Evolutionary conservation across 192 early-diverging fungal genomes (phyloP).

Genomic region (Podochytrium sp.): DNA sequence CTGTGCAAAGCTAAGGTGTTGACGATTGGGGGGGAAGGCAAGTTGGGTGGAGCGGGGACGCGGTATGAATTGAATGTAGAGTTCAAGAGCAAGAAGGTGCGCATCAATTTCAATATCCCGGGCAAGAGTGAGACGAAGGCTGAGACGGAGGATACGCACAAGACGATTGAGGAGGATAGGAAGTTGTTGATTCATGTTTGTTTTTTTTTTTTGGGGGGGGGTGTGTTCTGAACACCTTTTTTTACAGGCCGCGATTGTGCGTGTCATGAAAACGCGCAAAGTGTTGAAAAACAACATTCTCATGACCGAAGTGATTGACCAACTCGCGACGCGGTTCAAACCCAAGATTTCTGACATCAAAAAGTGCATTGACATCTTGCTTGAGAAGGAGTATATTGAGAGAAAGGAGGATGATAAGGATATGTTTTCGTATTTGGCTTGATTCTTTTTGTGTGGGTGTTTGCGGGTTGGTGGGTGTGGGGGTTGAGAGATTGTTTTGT

Average conservation of each 20-base stretch:
- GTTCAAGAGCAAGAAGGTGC: slow-evolving; percentile 79
- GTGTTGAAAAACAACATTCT: slow-evolving; percentile 81
- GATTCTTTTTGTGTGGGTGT: background rate
- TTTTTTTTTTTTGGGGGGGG: slow-evolving; percentile 7
- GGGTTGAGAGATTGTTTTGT: background rate
- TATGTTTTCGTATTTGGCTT: slow-evolving; percentile 68
- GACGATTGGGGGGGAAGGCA: slow-evolving; percentile 46
- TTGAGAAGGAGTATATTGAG: slow-evolving; percentile 94
- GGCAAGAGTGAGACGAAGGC: slow-evolving; percentile 89
- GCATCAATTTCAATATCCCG: slow-evolving; percentile 84
- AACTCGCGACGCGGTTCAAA: slow-evolving; percentile 86
- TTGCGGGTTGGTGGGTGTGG: background rate
- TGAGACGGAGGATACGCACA: slow-evolving; percentile 91
- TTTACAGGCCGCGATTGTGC: slow-evolving; percentile 90
- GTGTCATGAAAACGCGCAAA: slow-evolving; percentile 99
- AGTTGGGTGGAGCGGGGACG: slow-evolving; percentile 46
- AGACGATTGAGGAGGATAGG: slow-evolving; percentile 89
- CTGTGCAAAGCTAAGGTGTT: slow-evolving; percentile 88
- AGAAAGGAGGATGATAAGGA: slow-evolving; percentile 81
- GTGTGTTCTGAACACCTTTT: background rate
- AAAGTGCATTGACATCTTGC: slow-evolving; percentile 90
- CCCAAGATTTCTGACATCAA: slow-evolving; percentile 91
- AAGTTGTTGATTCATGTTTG: slow-evolving; percentile 88
- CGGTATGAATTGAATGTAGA: slow-evolving; percentile 80
- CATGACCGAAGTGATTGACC: slow-evolving; percentile 86